Base-by-base conservation (phyloP, 116 monocot genomes). In the Trichopus zeylanicus region DNA sequence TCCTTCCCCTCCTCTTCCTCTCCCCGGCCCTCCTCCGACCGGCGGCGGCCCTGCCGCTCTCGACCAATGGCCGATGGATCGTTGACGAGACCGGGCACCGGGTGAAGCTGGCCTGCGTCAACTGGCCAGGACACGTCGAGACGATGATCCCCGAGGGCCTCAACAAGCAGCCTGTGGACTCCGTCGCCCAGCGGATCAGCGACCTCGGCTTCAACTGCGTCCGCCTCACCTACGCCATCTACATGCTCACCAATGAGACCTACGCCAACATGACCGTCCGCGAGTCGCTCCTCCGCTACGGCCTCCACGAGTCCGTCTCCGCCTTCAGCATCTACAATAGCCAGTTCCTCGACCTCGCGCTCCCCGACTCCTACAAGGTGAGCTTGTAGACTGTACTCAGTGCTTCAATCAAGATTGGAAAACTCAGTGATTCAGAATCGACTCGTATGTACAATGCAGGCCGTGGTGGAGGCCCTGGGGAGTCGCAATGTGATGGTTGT, bases 61-160 rank as follows among this genome's bases (percentile, higher is more conserved):
- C 64, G 25, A 29, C 59, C 7, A 24, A 12, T 6, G 20, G 11
- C 23, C 59, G 46, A 28, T 75, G 66, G 72, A 74, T 75, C 46
- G 63, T 81, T 9, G 73, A 80, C 10, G 76, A 66, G 54, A 31
- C 58, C 0, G 84, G 80, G 3, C 29, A 12, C 10, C 61, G 84
- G 1, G 80, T 80, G 54, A 85, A 85, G 70, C 49, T 85, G 53
- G 78, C 84, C 5, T 85, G 84, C 48, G 80, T 80, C 35, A 85
- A 73, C 53, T 85, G 84, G 84, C 58, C 59, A 5, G 70, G 80
- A 9, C 84, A 85, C 37, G 53, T 85, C 19, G 69, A 85, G 61
- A 24, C 76, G 3, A 55, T 79, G 62, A 21, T 80, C 9, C 72
- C 76, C 0, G 84, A 85, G 48, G 84, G 84, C 1, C 68, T 85